Evolutionary conservation across 2,329 filamentous ascomycete species (phyloP), one percentile per base, ranked within the genome.

Genomic region (Fusarium nygamai): DNA sequence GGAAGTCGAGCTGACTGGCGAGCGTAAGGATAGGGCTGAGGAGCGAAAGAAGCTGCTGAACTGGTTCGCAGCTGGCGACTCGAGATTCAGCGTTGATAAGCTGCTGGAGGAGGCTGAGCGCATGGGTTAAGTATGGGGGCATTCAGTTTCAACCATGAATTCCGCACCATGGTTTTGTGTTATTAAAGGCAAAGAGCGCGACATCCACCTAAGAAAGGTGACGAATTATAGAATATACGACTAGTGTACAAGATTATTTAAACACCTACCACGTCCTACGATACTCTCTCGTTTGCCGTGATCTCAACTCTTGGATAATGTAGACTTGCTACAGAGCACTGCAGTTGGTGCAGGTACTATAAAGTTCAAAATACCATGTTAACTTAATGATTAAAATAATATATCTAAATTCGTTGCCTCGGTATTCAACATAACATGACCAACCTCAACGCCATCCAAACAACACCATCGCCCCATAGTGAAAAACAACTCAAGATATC

Each of bases 91-190:
- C 76, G 88, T 99, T 12, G 93, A 98, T 82, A 91, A 92, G 82
- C 82, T 99, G 79, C 83, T 99, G 70, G 94, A 97, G 75, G 96
- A 98, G 86, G 92, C 94, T 1, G 95, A 98, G 88, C 94, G 91
- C 83, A 85, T 97, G 80, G 88, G 85, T 59, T 91, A 81, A 80
- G 20, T 19, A 53, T 20, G 13, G 31, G 12, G 20, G 17, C 24
- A 19, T n/a, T n/a, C 31, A 38, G 53, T 39, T 36, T 5, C 43
- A 61, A 7, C 33, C 24, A 44, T 50, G 54, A n/a, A 24, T 38
- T 43, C 39, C 2, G 34, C 20, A n/a, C 38, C 27, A 67, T 22
- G 61, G 16, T 27, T 29, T 36, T 39, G 34, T 22, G 36, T 34
- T 53, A 33, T 9, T 24, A 57, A 31, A 56, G 51, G 24, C 48